Conservation (phyloP, 257 asterid species). For the Pogostemon cablin region DNA sequence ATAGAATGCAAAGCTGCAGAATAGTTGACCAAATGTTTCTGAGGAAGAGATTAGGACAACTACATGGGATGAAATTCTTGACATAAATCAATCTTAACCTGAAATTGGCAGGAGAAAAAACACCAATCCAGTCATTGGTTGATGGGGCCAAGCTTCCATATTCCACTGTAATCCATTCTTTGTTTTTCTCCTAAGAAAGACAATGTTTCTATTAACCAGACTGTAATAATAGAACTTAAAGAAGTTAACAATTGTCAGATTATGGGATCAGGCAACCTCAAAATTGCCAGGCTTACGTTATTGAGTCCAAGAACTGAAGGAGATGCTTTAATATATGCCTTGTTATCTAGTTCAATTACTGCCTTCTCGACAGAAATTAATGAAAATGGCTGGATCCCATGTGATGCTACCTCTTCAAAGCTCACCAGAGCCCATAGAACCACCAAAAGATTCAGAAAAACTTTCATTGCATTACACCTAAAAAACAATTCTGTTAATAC, state of each 20-base stretch:
- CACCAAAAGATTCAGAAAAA: conserved; percentile 40
- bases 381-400: conserved; percentile 80
- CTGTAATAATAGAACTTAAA: background rate
- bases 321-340: conserved; percentile 65
- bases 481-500: conserved; percentile 19
- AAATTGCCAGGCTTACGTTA: conserved; percentile 43
- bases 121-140: conserved; percentile 86
- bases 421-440: conserved; percentile 52
- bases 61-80: background rate
- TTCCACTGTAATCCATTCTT: conserved; percentile 71
- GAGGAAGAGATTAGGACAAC: too few species aligned
- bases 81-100: conserved; percentile 47
- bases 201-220: conserved; percentile 6
- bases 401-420: conserved; percentile 56
- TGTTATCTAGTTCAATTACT: conserved; percentile 54
- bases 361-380: conserved; percentile 59
- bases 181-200: conserved; percentile 46
- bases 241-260: background rate
- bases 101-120: conserved; percentile 93
- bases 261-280: background rate
- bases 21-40: background rate
- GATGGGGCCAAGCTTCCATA: conserved; percentile 63
- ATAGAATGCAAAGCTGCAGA: background rate
- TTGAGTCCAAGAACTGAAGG: conserved; percentile 78
- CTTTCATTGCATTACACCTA: conserved; percentile 47